Conservation (phyloP, 371 early-diverging fungal genomes). For the Apophysomyces variabilis region DNA sequence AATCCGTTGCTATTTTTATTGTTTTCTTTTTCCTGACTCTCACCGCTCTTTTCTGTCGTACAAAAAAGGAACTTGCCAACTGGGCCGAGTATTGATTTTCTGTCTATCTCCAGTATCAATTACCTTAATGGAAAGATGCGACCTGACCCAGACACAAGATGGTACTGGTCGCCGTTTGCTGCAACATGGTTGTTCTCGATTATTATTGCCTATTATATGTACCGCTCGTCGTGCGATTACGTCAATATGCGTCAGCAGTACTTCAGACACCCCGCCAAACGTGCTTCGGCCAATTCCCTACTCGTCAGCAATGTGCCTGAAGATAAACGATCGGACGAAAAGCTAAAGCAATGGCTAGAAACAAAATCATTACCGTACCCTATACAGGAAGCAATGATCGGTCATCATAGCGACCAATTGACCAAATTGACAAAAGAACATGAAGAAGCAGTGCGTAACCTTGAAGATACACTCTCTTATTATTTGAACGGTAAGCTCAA, state of each 20-base stretch:
- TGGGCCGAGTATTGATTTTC: constrained; percentile 26
- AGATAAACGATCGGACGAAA: constrained; percentile 57
- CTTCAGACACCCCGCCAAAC: constrained; percentile 62
- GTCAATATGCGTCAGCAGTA: constrained; percentile 62
- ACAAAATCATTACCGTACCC: constrained; percentile 39
- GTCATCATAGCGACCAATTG: constrained; percentile 71
- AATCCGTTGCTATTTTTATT: constrained; percentile 7
- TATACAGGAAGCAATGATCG: constrained; percentile 71
- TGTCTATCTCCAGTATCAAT: constrained; percentile 39
- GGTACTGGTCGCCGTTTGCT: constrained; percentile 71
- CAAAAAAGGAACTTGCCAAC: constrained; percentile 39
- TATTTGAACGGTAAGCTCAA: constrained; percentile 56
- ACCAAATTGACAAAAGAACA: constrained; percentile 74
- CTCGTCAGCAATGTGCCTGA: constrained; percentile 74
- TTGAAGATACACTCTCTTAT: constrained; percentile 72
- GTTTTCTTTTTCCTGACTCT: not conserved
- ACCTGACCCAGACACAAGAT: constrained; percentile 29
- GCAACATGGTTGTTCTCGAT: constrained; percentile 67
- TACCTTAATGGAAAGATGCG: constrained; percentile 18
- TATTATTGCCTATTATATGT: constrained; percentile 56
- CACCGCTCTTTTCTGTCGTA: constrained; percentile 12
- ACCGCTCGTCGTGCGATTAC: constrained; percentile 64
- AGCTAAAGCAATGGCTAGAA: constrained; percentile 58
- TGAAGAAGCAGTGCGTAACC: constrained; percentile 61
- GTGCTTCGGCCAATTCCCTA: constrained; percentile 65